These are phyloP conservation scores for Syzygium aqueum DNA, from an alignment of 345 rosid species.

Conservation along the genomic window DNA sequence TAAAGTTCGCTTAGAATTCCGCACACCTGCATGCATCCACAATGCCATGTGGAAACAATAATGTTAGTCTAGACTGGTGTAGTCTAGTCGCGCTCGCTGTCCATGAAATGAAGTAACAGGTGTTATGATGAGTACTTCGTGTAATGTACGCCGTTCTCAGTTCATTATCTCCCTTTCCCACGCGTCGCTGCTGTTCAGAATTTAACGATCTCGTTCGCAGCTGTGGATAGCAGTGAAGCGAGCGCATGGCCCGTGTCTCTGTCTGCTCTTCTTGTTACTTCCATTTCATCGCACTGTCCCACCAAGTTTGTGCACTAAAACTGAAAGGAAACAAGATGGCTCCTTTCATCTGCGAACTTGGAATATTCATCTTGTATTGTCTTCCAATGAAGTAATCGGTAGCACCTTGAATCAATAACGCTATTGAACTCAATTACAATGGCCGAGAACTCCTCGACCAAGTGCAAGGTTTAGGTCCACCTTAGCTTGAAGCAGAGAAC, in stretches of 20 bases:
- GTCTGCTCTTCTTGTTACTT: not conserved
- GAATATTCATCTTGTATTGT: not conserved
- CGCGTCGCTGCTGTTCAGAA: not conserved
- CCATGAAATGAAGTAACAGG: not conserved
- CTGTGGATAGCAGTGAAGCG: not conserved
- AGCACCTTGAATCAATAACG: not conserved
- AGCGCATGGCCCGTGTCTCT: not conserved
- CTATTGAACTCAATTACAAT: not conserved
- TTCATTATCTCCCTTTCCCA: not conserved
- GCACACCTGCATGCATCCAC: not conserved
- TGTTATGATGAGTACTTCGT: not conserved
- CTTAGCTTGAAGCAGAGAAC: no score
- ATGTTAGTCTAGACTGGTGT: not conserved
- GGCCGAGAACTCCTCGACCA: not conserved
- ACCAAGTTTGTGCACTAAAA: not conserved
- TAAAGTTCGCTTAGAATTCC: not conserved
- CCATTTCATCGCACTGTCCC: not conserved
- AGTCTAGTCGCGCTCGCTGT: not conserved
- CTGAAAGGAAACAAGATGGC: not conserved
- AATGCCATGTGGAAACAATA: not conserved
- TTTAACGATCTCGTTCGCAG: not conserved
- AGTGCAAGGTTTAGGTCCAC: no score
- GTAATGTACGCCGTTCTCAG: not conserved
- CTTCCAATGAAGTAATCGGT: not conserved
- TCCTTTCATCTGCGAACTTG: not conserved